Evolutionary conservation across 192 early-diverging fungal genomes (phyloP).

Genomic region (Coemansia sp.): DNA sequence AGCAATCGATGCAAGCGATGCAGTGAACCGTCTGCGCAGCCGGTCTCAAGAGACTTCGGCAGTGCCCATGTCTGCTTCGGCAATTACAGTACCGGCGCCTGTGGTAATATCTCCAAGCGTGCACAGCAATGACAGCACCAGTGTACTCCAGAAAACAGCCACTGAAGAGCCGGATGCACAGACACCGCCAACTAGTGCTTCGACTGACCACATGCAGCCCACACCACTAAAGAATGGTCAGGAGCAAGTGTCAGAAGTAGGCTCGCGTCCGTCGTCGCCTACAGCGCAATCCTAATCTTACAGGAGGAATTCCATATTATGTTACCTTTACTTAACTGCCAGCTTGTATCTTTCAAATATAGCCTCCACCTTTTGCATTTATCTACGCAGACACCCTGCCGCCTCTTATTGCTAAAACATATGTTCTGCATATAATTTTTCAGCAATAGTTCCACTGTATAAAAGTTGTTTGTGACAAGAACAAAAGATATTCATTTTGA

Average conservation of each 20-base stretch:
- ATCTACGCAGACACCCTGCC: no score
- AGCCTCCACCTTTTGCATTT: not conserved
- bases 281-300: not conserved
- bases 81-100: conserved; percentile 13
- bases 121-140: not conserved
- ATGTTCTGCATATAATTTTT: not conserved
- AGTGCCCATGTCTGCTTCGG: conserved; percentile 8
- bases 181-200: not conserved
- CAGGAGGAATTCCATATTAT: not conserved
- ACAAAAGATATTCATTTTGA: conserved; percentile 12
- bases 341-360: not conserved
- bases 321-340: no score
- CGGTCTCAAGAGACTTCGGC: conserved; percentile 39
- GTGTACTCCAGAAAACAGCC: not conserved
- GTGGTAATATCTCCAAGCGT: not conserved
- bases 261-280: not conserved
- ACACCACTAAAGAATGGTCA: not conserved
- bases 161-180: conserved; percentile 1
- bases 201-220: not conserved
- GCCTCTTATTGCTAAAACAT: no score
- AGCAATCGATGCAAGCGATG: conserved; percentile 16
- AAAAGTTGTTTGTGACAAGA: conserved; percentile 13
- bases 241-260: not conserved
- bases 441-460: not conserved
- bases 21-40: conserved; percentile 41